Base-by-base conservation (phyloP, 2,329 filamentous ascomycete genomes). In the Monosporascus sp. region DNA sequence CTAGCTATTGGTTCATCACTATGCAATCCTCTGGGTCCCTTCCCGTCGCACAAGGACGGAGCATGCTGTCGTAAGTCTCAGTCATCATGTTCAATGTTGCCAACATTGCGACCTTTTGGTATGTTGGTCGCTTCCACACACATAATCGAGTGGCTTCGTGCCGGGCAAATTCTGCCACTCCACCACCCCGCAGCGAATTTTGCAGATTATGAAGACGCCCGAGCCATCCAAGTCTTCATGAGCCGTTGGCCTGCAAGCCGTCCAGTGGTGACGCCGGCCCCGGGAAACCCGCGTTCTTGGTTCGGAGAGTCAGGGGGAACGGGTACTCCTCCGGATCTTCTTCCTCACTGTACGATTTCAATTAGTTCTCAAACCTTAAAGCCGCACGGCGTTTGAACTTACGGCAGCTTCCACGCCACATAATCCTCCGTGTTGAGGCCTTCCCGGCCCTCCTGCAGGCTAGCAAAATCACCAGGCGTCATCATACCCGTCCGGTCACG, bases 391-490 rank as follows among this genome's bases (percentile, higher is more conserved):
- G 35, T 18, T 9, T 49, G 8, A 53, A 91, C 92, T 88, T 82
- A 97, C 88, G 93, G 94, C 55, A 97, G 78, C 75, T 95, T 96
- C 94, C 94, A 99, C 35, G 93, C 89, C 66, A 97, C 91, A 71
- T 99, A 97, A 68, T 99, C 94, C 73, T 99, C 94, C 0, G 94
- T 97, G 74, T 81, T 94, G 62, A 99, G 75, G 1, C 93, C 92
- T 71, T 99, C 94, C 44, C 88, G 87, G 45, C 91, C 91, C 73
- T 99, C 94, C 73, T 97, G 94, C 52, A 99, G 77, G 62, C 91
- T 96, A 28, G 91, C 94, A 78, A 97, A 97, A 72, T 99, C 94
- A 47, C 94, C 94, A 7, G 94, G 94, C 1, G 94, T 99, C 94
- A 99, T 97, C 91, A 97, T 96, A 51, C 94, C 94, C 44, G 87